Evolutionary conservation across 2,329 filamentous ascomycete genomes (phyloP), one percentile per base, ranked within the genome.

Genomic region (Delphinella strobiligena): DNA sequence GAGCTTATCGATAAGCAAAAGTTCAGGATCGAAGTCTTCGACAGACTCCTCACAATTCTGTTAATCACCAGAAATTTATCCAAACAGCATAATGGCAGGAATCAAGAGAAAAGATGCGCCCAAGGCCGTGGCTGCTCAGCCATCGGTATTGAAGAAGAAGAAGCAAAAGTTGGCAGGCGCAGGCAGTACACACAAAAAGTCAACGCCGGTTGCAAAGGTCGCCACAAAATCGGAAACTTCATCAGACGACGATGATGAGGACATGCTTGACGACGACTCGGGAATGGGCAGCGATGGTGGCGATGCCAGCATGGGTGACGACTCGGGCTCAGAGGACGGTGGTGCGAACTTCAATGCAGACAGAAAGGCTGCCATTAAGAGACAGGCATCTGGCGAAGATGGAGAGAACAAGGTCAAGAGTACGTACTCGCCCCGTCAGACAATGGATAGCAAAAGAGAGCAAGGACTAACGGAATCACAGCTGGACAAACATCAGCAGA

Each of bases 401-500:
- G 41, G 19, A 9, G 37, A 46, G 11, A 46, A 44, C 33, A 46
- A 44, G 39, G 37, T 46, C 39, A 46, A 43, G 31, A 31, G 45
- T 42, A 32, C 18, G 41, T 44, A 33, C 17, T 10, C 9, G 22
- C 19, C 36, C 14, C 24, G 17, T 18, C 27, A 4, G 11, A 32
- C 15, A 3, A 19, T 22, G 8, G 15, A 15, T 12, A 12, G 12
- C 22, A 12, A 27, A 12, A 12, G 12, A 27, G 22, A 27, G 7
- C 7, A 27, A 27, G 12, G 22, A 7, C 22, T 7, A 7, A 12
- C 29, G 15, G 5, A 24, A 14, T 14, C 4, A 14, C 19, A 43
- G 45, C 39, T 17, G 36, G 35, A 11, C 83, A 71, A 43, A 85
- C 83, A 7, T 80, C 75, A 9, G 80, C 80, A 56, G 91, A 98